phyloP scores from a whole-genome alignment of 805 yeast genomes.

The Lipomyces sp. region DNA sequence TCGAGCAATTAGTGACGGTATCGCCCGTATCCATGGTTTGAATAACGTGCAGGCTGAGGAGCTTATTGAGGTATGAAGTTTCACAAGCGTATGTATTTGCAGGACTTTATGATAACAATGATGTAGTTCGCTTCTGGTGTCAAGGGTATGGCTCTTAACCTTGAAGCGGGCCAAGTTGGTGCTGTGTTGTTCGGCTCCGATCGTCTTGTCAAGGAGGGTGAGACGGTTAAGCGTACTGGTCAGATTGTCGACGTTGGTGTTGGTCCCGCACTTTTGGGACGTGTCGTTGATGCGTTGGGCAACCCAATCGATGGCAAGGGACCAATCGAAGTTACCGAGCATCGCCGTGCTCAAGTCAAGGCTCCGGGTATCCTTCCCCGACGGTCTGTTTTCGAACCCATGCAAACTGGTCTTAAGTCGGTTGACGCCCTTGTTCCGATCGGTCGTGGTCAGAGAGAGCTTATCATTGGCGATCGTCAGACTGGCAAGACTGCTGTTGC shows the following conservation, averaged over 20 bases:
- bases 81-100: neutral
- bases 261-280: slow-evolving; percentile 97
- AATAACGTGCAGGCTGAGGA: slow-evolving; percentile 99
- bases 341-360: slow-evolving; percentile 96
- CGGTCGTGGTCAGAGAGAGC: slow-evolving; percentile 99
- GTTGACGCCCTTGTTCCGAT: slow-evolving; percentile 99
- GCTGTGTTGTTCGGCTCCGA: slow-evolving; percentile 99
- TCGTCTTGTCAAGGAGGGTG: slow-evolving; percentile 98
- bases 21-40: slow-evolving; percentile 99
- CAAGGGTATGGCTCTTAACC: slow-evolving; percentile 99
- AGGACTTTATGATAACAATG: neutral
- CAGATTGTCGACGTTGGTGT: slow-evolving; percentile 98
- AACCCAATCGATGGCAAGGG: slow-evolving; percentile 99
- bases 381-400: slow-evolving; percentile 97
- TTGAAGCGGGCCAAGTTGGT: slow-evolving; percentile 99
- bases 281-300: slow-evolving; percentile 99
- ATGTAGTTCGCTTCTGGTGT: slow-evolving; percentile 90
- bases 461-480: slow-evolving; percentile 99
- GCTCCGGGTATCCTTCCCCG: slow-evolving; percentile 99
- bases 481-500: slow-evolving; percentile 99
- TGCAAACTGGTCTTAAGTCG: slow-evolving; percentile 99
- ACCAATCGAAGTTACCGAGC: slow-evolving; percentile 83
- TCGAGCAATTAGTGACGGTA: slow-evolving; percentile 84
- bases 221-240: slow-evolving; percentile 99
- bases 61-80: slow-evolving; percentile 68